A percentile compares a stretch with the other conserved stretches of the same genome.
These are phyloP conservation scores for Glebionis coronaria DNA, from an alignment of 129 eudicot species.

Conservation along the genomic window DNA sequence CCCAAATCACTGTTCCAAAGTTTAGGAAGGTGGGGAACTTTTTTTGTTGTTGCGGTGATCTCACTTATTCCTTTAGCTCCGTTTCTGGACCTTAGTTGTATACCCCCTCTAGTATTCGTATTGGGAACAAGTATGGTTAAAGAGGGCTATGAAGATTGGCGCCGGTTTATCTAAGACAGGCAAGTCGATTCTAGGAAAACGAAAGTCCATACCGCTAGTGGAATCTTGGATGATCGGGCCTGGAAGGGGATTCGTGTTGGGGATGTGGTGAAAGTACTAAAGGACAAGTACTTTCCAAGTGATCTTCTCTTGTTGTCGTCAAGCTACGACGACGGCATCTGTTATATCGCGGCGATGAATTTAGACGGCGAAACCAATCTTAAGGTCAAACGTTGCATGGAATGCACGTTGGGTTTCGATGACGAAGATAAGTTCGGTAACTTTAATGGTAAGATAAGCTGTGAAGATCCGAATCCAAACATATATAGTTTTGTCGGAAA, in stretches of 20 bases:
- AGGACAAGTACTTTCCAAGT: slow-evolving; percentile 47
- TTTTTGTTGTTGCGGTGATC: slow-evolving; percentile 42
- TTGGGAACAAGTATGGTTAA: too few species aligned
- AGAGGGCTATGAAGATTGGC: slow-evolving; percentile 51
- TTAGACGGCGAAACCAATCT: too few species aligned
- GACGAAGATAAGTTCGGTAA: too few species aligned
- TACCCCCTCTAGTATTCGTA: slow-evolving; percentile 37
- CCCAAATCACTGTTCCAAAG: slow-evolving; percentile 41
- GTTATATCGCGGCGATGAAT: slow-evolving; percentile 14
- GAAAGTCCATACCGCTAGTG: slow-evolving; percentile 40
- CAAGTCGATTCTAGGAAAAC: slow-evolving; percentile 48
- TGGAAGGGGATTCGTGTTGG: slow-evolving; percentile 50
- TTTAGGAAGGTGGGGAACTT: slow-evolving; percentile 52
- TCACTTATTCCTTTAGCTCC: slow-evolving; percentile 47
- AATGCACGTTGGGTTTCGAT: too few species aligned
- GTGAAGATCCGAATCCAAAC: too few species aligned
- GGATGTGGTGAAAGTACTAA: slow-evolving; percentile 41
- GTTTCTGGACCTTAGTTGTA: slow-evolving; percentile 35
- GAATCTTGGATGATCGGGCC: slow-evolving; percentile 25
- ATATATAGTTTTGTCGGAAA: too few species aligned
- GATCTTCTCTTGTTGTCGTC: slow-evolving; percentile 47
- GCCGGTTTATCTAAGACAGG: slow-evolving; percentile 44
- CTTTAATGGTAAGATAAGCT: too few species aligned
- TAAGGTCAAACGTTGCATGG: too few species aligned
- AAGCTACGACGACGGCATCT: slow-evolving; percentile 52